phyloP scores from a whole-genome alignment of 345 rosid genomes.

The Citrus inodora region DNA sequence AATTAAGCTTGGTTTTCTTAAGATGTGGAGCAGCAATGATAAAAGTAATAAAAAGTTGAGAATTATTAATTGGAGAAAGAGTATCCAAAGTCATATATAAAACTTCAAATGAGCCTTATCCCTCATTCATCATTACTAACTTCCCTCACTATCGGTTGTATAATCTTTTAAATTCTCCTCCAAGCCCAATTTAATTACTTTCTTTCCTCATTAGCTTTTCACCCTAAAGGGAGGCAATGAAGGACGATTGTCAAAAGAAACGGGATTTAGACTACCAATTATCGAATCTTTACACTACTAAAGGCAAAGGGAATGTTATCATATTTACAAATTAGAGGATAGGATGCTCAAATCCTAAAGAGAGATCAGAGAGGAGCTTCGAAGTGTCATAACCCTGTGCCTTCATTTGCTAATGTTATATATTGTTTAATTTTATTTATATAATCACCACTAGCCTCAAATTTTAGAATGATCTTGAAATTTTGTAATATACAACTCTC shows the following conservation, averaged over 20 bases:
- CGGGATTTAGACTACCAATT: not conserved
- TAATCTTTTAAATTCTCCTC: constrained; percentile 19
- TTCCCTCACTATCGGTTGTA: constrained; percentile 6
- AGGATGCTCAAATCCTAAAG: not conserved
- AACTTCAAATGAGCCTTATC: not conserved
- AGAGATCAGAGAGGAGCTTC: not conserved
- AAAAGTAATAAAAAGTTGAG: constrained; percentile 3
- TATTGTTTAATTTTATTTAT: not conserved
- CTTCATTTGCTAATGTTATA: not conserved
- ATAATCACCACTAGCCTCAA: not conserved
- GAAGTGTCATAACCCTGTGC: not conserved
- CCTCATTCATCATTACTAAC: constrained; percentile 18
- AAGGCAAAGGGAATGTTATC: not conserved
- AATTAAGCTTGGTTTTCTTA: not conserved
- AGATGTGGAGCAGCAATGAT: not conserved
- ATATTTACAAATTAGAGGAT: not conserved
- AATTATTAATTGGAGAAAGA: constrained; percentile 7
- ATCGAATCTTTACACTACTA: not conserved
- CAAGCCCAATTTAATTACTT: constrained; percentile 21
- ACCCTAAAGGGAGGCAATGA: constrained; percentile 22
- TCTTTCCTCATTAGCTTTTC: constrained; percentile 20
- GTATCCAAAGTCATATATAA: constrained; percentile 22
- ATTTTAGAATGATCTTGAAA: not conserved
- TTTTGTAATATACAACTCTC: not conserved
- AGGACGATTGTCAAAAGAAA: constrained; percentile 18